phyloP scores from a whole-genome alignment of 148 eudicot species.

The Diospyros lotus region DNA sequence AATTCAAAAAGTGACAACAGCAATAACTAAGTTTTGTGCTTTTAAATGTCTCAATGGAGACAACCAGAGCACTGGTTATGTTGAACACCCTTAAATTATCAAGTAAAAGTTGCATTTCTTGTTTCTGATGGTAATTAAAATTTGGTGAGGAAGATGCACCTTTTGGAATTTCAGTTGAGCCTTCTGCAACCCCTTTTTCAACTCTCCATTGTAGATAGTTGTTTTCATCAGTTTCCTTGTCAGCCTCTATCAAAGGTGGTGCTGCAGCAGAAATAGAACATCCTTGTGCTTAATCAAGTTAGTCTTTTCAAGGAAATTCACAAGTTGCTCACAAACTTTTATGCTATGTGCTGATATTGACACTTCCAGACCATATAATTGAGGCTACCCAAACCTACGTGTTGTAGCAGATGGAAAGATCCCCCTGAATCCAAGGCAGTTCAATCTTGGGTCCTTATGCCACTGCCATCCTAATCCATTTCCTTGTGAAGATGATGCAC shows the following conservation, averaged over 20 bases:
- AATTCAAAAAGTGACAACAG: too few relatives aligned
- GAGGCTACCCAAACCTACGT: slow-evolving; percentile 47
- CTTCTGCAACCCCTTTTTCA: slow-evolving; percentile 96
- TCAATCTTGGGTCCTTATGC: slow-evolving; percentile 81
- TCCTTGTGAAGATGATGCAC: slow-evolving; percentile 60
- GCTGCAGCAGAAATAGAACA: slow-evolving; percentile 51
- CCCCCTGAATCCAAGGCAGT: slow-evolving; percentile 87
- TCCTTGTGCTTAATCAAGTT: not conserved
- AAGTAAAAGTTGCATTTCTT: not conserved
- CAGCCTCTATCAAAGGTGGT: slow-evolving; percentile 89
- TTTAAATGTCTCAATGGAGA: not conserved
- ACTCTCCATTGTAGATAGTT: slow-evolving; percentile 85
- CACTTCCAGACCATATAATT: not conserved
- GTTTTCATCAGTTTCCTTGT: slow-evolving; percentile 70
- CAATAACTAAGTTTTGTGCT: not conserved
- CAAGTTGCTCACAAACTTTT: slow-evolving; percentile 1
- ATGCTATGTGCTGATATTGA: not conserved
- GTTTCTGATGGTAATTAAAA: not conserved
- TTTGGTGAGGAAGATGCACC: slow-evolving; percentile 32
- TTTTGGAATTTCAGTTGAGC: slow-evolving; percentile 87
- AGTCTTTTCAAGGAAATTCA: not conserved
- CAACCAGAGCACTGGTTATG: too few relatives aligned
- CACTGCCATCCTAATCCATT: slow-evolving; percentile 69
- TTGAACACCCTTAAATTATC: not conserved
- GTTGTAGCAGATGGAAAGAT: slow-evolving; percentile 69